Evolutionary conservation across 2,329 filamentous ascomycete species (phyloP).

Genomic region (Esteya vermicola): DNA sequence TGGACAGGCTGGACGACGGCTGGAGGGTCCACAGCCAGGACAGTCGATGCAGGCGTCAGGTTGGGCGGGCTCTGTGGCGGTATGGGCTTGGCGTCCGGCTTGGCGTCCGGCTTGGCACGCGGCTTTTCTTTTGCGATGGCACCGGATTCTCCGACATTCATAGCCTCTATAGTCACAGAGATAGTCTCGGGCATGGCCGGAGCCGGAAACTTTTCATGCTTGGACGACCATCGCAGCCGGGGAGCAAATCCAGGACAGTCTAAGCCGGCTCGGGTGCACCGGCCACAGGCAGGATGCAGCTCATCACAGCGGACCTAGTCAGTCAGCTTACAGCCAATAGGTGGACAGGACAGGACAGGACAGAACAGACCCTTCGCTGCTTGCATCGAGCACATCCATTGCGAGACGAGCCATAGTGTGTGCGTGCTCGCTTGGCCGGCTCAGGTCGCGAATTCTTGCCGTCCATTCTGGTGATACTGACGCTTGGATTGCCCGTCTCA

Average conservation of each 20-base stretch:
- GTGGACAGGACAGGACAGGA: too few relatives aligned
- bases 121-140: too few relatives aligned
- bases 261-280: slow-evolving; percentile 26
- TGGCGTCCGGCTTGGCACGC: not conserved
- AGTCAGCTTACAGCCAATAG: too few relatives aligned
- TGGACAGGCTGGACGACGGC: too few relatives aligned
- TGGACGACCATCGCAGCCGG: slow-evolving; percentile 30
- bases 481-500: too few relatives aligned
- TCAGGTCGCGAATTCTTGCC: not conserved
- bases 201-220: slow-evolving; percentile 23
- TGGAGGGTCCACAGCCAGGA: too few relatives aligned
- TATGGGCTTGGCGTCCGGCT: not conserved
- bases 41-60: not conserved
- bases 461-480: not conserved
- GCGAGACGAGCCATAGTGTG: slow-evolving; percentile 10
- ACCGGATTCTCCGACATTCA: too few relatives aligned
- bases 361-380: not conserved
- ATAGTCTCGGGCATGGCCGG: not conserved
- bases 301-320: slow-evolving; percentile 11
- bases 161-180: too few relatives aligned
- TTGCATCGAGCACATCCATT: slow-evolving; percentile 11
- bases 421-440: slow-evolving; percentile 2
- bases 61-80: not conserved
- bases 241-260: slow-evolving; percentile 30
- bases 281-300: slow-evolving; percentile 17